phyloP scores from a whole-genome alignment of 805 yeast genomes.

The Pichia manshurica region DNA sequence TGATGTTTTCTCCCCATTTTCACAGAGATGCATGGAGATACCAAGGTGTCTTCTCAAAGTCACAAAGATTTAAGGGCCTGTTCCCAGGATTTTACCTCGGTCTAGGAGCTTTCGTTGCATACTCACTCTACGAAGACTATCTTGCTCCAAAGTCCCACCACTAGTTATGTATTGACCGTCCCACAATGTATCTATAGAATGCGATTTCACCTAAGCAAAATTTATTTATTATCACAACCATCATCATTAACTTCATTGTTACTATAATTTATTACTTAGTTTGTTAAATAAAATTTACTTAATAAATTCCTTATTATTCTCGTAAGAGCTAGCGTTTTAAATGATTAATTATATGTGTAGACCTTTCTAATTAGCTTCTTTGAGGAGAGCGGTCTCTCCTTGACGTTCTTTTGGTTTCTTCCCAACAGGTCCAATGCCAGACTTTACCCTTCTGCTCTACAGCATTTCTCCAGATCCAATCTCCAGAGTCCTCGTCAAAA shows the following conservation, averaged over 20 bases:
- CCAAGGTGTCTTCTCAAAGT: constrained; percentile 72
- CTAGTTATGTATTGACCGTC: constrained; percentile 3
- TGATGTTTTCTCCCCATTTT: not conserved
- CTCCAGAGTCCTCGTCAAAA: constrained; percentile 69
- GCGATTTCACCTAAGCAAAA: no score
- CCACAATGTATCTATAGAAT: no score
- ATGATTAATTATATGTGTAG: no score
- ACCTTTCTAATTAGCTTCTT: constrained; percentile 8
- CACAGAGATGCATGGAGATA: constrained; percentile 84
- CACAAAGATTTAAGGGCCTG: constrained; percentile 60
- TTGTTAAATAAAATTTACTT: constrained; percentile 1
- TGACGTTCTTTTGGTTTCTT: constrained; percentile 42
- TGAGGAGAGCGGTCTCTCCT: constrained; percentile 31
- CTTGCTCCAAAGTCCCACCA: constrained; percentile 27
- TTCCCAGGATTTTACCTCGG: constrained; percentile 82
- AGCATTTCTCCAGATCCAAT: constrained; percentile 78
- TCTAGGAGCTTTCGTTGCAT: constrained; percentile 64
- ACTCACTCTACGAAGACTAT: constrained; percentile 56
- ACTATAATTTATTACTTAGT: not conserved
- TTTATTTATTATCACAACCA: no score
- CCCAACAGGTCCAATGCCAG: constrained; percentile 63
- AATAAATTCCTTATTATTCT: constrained; percentile 5
- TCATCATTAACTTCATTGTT: not conserved
- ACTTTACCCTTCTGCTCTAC: constrained; percentile 39
- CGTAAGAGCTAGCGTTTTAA: not conserved